Percentiles rank a stretch among this genome's conserved stretches.
These are phyloP conservation scores for Barnettozyma californica DNA, from an alignment of 805 yeast genomes.

Conservation along the genomic window DNA sequence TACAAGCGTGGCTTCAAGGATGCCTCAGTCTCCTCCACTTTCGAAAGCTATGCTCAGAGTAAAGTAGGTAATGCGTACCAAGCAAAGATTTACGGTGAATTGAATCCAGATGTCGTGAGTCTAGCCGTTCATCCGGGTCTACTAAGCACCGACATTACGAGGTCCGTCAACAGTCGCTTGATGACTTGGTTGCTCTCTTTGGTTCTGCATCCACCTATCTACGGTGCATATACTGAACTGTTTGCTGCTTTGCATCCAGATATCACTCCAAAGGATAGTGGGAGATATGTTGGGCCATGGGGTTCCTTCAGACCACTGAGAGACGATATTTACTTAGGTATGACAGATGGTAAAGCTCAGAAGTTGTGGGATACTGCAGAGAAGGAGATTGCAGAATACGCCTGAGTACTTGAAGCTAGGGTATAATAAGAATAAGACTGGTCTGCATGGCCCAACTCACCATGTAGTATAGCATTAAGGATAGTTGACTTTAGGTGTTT, in stretches of 20 bases:
- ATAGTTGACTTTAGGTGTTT: too few relatives aligned
- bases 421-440: too few relatives aligned
- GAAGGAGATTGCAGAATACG: conserved; percentile 9
- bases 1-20: conserved; percentile 29
- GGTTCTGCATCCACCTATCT: conserved; percentile 5
- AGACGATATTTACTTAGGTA: conserved; percentile 30
- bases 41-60: conserved; percentile 32
- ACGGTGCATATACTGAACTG: conserved; percentile 41
- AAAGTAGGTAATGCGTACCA: conserved; percentile 37
- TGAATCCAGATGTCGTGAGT: conserved; percentile 29
- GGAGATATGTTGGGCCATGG: conserved; percentile 37
- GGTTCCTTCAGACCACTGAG: conserved; percentile 36
- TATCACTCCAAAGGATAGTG: conserved; percentile 28
- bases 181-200: not conserved
- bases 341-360: conserved; percentile 28
- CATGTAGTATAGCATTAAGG: too few relatives aligned
- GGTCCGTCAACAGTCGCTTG: conserved; percentile 12
- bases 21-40: conserved; percentile 6
- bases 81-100: conserved; percentile 30
- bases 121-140: conserved; percentile 39
- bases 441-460: too few relatives aligned
- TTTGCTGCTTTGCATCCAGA: conserved; percentile 38
- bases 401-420: too few relatives aligned
- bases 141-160: conserved; percentile 30
- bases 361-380: conserved; percentile 33